Evolutionary conservation across 129 eudicot species (phyloP), one percentile per base, ranked within the genome.

Genomic region (Pittosporum tobira): DNA sequence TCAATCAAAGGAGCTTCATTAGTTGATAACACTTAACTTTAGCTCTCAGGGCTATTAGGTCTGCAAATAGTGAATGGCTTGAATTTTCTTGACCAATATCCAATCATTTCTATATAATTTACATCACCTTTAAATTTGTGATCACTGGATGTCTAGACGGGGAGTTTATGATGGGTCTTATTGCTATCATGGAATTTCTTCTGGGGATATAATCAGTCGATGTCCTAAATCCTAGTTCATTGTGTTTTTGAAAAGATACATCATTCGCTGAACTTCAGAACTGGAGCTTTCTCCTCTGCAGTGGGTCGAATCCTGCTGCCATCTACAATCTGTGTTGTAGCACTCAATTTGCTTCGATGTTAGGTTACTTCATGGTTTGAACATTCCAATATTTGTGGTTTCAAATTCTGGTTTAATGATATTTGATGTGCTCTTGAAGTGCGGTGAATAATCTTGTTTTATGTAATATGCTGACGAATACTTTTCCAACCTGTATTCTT

Each of bases 401-500:
- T 59, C 44, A 45, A 55, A 53, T 61, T 38, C 61, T 63, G 59
- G 49, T 68, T 54, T 59, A 73, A 49, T 75, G 75, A 75, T 71
- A 58, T 67, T 75, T 73, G 69, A 77, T 67, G 64, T 71, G 66
- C 37, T 64, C 73, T 75, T 53, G 73, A 63, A 70, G 80, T 64
- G 69, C 59, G 71, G 75, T 59, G 76, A 78, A 63, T 68, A 73
- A 38, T 75, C 56, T 63, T 70, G 26, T 62, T 46, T 42, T 69
- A 37, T 79, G 70, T 82, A 52, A 46, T 74, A 48, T 78, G 81
- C 95, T 91, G 86, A 85, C 81, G n/a, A n/a, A 46, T 70, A 64
- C 60, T 67, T 76, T 78, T 63, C 80, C 74, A 57, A 63, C 62
- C 46, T 60, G 76, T 48, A 37, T 67, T 40, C n/a, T 79, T 75